Conservation (phyloP, 176 grass and related monocot species). For the Sorghum bicolor region DNA sequence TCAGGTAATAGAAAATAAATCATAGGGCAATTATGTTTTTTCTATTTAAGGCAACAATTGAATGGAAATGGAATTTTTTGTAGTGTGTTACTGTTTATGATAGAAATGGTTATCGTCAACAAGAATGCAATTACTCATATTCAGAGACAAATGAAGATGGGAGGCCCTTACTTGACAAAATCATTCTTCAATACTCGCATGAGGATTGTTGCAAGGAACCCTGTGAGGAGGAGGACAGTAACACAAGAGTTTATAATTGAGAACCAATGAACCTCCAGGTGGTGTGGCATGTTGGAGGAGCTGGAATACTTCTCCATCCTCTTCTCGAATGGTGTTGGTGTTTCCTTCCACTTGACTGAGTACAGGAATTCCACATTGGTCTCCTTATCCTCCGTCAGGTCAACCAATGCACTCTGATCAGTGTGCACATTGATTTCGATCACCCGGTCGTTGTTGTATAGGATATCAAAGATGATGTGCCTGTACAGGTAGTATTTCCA, state of each 20-base stretch:
- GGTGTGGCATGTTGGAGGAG: slow-evolving; percentile 71
- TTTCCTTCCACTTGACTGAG: slow-evolving; percentile 95
- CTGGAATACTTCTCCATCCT: slow-evolving; percentile 99
- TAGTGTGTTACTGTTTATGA: neutral
- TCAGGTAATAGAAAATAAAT: neutral
- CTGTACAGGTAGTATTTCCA: slow-evolving; percentile 89
- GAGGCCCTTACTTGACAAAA: slow-evolving; percentile 76
- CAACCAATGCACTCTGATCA: slow-evolving; percentile 59
- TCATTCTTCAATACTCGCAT: slow-evolving; percentile 98
- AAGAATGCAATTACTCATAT: neutral
- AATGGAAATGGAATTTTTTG: neutral
- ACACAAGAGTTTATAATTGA: slow-evolving; percentile 98
- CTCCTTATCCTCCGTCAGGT: slow-evolving; percentile 79
- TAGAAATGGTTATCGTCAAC: neutral
- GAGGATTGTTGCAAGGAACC: slow-evolving; percentile 92
- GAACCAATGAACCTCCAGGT: slow-evolving; percentile 97
- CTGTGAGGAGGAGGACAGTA: slow-evolving; percentile 81
- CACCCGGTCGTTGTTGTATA: slow-evolving; percentile 77
- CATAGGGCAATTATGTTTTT: neutral
- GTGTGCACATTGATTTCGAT: slow-evolving; percentile 87
- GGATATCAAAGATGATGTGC: slow-evolving; percentile 86
- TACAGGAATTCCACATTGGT: slow-evolving; percentile 71
- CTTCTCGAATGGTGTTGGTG: slow-evolving; percentile 60
- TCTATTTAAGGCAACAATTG: neutral
- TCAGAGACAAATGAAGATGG: neutral